Conservation (phyloP, 1,139 yeast species). For the Suhomyces panamericanus region DNA sequence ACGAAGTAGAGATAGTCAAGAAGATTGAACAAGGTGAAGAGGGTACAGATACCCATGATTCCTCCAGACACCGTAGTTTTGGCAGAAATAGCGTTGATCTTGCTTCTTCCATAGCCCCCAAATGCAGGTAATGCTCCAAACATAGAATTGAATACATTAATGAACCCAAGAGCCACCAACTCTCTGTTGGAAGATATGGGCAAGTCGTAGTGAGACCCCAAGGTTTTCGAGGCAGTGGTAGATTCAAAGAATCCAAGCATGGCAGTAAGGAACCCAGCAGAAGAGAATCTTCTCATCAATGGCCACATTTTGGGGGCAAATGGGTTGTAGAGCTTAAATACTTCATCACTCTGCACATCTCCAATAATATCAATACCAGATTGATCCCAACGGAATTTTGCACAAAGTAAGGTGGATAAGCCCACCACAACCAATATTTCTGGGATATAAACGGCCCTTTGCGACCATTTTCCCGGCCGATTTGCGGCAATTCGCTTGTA, state of each 20-base stretch:
- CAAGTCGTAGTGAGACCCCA: slow-evolving; percentile 63
- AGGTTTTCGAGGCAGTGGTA: slow-evolving; percentile 85
- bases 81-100: slow-evolving; percentile 83
- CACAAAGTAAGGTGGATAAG: slow-evolving; percentile 59
- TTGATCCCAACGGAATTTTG: slow-evolving; percentile 52
- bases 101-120: slow-evolving; percentile 96
- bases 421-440: slow-evolving; percentile 80
- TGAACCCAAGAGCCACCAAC: slow-evolving; percentile 77
- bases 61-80: slow-evolving; percentile 82
- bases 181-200: slow-evolving; percentile 77
- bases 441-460: slow-evolving; percentile 60
- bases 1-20: slow-evolving; percentile 67
- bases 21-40: slow-evolving; percentile 62
- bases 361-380: slow-evolving; percentile 73
- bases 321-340: slow-evolving; percentile 36
- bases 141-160: slow-evolving; percentile 64
- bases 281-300: slow-evolving; percentile 45
- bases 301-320: slow-evolving; percentile 27
- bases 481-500: slow-evolving; percentile 40
- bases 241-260: slow-evolving; percentile 91
- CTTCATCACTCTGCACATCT: slow-evolving; percentile 42
- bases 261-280: slow-evolving; percentile 74
- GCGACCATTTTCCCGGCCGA: slow-evolving; percentile 16
- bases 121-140: slow-evolving; percentile 89
- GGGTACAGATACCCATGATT: slow-evolving; percentile 72